Conservation (phyloP, 805 yeast genomes). For the Candida methanosorbosa region DNA sequence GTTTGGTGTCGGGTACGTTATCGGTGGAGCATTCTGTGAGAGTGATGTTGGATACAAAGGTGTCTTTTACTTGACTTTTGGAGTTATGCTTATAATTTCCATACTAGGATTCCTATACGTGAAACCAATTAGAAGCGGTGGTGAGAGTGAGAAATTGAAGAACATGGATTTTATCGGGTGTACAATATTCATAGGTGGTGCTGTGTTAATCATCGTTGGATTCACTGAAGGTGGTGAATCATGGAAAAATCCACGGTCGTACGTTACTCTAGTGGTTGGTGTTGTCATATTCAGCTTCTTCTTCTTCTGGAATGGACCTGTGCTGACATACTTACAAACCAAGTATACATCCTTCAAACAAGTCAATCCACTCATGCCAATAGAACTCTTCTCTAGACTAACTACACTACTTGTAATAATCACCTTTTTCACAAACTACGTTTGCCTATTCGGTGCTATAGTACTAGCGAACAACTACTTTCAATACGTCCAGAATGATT, state of each 20-base stretch:
- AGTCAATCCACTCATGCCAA: neutral
- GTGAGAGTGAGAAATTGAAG: conserved; percentile 13
- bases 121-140: conserved; percentile 20
- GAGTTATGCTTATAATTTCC: conserved; percentile 11
- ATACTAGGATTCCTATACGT: conserved; percentile 13
- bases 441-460: neutral
- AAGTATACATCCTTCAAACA: no score
- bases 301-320: neutral
- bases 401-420: neutral
- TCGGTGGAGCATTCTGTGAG: conserved; percentile 24
- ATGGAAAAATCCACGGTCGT: conserved; percentile 33
- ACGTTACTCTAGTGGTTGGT: conserved; percentile 33
- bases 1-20: conserved; percentile 16
- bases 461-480: neutral
- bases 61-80: conserved; percentile 30
- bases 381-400: neutral
- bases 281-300: conserved; percentile 13
- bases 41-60: conserved; percentile 31
- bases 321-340: neutral
- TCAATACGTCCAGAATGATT: neutral
- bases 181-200: conserved; percentile 24
- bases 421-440: neutral
- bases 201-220: conserved; percentile 31
- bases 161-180: conserved; percentile 25
- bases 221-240: conserved; percentile 35